Conservation (phyloP, 2,329 filamentous ascomycete genomes). For the Penicillium sp. region DNA sequence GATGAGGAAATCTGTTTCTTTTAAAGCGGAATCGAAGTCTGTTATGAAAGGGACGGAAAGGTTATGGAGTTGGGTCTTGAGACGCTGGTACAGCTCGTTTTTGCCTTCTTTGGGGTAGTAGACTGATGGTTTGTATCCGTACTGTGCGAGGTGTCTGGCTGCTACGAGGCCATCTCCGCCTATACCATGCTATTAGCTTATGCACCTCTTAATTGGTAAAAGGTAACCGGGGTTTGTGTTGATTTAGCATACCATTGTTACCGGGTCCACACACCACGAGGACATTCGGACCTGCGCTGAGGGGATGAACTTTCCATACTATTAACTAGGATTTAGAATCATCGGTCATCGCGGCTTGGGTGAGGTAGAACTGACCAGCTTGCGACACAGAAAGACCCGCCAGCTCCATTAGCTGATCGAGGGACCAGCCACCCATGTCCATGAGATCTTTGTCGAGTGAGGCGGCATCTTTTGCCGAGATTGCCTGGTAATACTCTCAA, state of each 20-base stretch:
- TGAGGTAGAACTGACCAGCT: constrained; percentile 59
- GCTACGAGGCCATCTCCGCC: constrained; percentile 94
- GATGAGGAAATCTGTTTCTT: constrained; percentile 74
- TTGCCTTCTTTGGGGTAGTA: constrained; percentile 94
- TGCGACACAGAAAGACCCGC: constrained; percentile 92
- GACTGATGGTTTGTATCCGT: constrained; percentile 83
- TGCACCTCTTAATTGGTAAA: background rate
- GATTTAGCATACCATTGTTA: constrained; percentile 54
- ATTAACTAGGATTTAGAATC: constrained; percentile 1
- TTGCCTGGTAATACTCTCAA: constrained; percentile 60
- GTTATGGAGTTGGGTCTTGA: constrained; percentile 80
- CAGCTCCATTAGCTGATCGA: constrained; percentile 97
- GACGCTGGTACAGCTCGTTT: constrained; percentile 84
- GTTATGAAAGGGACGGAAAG: constrained; percentile 80
- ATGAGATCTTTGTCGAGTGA: constrained; percentile 93
- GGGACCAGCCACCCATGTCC: constrained; percentile 79
- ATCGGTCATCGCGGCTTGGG: too few relatives aligned
- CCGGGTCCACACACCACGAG: constrained; percentile 89
- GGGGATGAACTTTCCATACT: constrained; percentile 85
- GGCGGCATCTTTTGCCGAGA: constrained; percentile 82
- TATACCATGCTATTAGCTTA: constrained; percentile 33
- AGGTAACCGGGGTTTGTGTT: background rate
- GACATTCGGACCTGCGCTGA: constrained; percentile 67
- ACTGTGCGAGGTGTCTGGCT: constrained; percentile 86
- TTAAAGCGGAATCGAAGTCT: constrained; percentile 70